phyloP scores from a whole-genome alignment of 768 basidiomycete genomes.

The Pleurotus tuber-regium region DNA sequence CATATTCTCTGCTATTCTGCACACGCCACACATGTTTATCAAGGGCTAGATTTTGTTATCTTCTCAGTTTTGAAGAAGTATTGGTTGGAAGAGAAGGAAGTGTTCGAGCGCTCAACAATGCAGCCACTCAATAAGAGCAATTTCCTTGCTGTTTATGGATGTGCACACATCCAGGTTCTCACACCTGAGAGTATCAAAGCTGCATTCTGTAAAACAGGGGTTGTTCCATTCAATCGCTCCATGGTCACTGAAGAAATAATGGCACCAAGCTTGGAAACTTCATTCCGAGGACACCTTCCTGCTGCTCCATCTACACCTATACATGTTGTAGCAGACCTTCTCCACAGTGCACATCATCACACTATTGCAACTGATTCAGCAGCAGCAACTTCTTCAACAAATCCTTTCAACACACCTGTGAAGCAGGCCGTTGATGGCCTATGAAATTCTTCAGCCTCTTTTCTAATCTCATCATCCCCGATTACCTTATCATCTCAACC shows the following conservation, averaged over 20 bases:
- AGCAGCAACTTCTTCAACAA: not conserved
- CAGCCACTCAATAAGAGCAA: slow-evolving; percentile 24
- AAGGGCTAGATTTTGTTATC: slow-evolving; percentile 19
- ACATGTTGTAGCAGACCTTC: slow-evolving; percentile 16
- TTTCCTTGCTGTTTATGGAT: slow-evolving; percentile 22
- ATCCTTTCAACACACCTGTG: not conserved
- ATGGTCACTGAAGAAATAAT: slow-evolving; percentile 22
- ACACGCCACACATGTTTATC: slow-evolving; percentile 23
- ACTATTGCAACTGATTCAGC: not conserved
- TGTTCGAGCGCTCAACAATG: slow-evolving; percentile 14
- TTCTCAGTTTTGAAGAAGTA: slow-evolving; percentile 15
- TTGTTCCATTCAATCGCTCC: slow-evolving; percentile 19
- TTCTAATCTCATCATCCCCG: slow-evolving; percentile 5
- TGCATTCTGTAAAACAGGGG: slow-evolving; percentile 21
- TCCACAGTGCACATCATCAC: slow-evolving; percentile 5
- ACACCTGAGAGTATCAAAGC: slow-evolving; percentile 13
- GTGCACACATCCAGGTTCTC: slow-evolving; percentile 13
- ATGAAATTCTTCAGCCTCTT: slow-evolving; percentile 6
- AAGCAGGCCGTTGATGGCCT: not conserved
- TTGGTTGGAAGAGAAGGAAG: slow-evolving; percentile 15
- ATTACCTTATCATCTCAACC: not conserved
- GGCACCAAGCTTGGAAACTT: slow-evolving; percentile 22
- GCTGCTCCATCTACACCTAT: slow-evolving; percentile 23
- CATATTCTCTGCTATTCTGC: slow-evolving; percentile 28
- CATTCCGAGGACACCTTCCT: slow-evolving; percentile 14